Evolutionary conservation across 306 rosid genomes (phyloP).

Genomic region (Lotus japonicus): DNA sequence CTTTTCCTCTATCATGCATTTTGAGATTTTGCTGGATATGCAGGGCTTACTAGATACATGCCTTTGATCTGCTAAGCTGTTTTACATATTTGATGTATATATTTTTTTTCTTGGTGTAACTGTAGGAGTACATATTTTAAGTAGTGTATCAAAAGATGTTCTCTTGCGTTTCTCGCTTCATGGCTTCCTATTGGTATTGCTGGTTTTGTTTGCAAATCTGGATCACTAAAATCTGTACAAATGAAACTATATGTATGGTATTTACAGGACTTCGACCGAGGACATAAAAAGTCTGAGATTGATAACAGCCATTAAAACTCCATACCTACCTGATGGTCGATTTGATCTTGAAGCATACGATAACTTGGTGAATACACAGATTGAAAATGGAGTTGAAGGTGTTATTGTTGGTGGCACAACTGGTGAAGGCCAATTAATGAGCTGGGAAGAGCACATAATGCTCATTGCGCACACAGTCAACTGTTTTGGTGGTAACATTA

Average conservation of each 20-base stretch:
- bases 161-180: not conserved
- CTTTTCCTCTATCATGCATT: not conserved
- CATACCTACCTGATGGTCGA: slow-evolving; percentile 94
- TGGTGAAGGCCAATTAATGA: slow-evolving; percentile 94
- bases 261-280: slow-evolving; percentile 74
- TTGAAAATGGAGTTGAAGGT: slow-evolving; percentile 66
- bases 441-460: slow-evolving; percentile 98
- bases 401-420: slow-evolving; percentile 94
- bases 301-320: slow-evolving; percentile 91
- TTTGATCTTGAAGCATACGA: slow-evolving; percentile 95
- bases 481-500: slow-evolving; percentile 82
- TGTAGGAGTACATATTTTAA: not conserved
- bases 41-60: not conserved
- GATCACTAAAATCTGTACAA: not conserved
- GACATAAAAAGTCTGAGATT: slow-evolving; percentile 67
- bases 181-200: not conserved
- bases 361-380: slow-evolving; percentile 67
- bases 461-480: slow-evolving; percentile 88
- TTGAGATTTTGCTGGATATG: not conserved
- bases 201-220: not conserved
- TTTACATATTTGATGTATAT: not conserved
- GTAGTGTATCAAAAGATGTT: not conserved
- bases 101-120: not conserved
- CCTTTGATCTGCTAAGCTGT: not conserved
- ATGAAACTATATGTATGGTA: not conserved